A percentile compares a stretch with the other conserved stretches of the same genome.
phyloP scores from a whole-genome alignment of 225 moss, liverwort and hornwort genomes.

The Pseudoscleropodium purum region DNA sequence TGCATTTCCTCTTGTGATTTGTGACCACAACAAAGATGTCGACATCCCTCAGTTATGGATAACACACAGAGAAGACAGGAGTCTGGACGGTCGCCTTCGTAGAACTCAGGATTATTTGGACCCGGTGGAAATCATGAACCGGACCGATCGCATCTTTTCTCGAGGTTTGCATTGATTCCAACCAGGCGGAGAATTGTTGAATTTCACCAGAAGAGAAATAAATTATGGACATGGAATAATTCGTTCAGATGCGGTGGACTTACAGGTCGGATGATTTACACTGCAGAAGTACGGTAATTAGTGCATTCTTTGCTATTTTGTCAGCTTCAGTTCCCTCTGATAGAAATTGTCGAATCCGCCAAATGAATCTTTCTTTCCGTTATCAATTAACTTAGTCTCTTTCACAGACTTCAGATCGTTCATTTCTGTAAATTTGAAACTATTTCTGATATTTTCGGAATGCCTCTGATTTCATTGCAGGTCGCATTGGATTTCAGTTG shows the following conservation, averaged over 20 bases:
- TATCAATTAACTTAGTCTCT: neutral
- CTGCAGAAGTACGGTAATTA: too few relatives aligned
- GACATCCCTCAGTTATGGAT: neutral
- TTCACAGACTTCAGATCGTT: neutral
- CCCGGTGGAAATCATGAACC: neutral
- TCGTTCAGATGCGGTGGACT: neutral
- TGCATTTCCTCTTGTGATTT: constrained; percentile 1
- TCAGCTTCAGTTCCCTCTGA: neutral
- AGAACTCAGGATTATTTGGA: neutral
- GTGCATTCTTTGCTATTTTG: neutral
- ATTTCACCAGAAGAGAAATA: neutral
- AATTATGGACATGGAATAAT: neutral
- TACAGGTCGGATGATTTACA: neutral
- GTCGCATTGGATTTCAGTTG: neutral
- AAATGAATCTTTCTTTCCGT: neutral
- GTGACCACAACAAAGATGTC: constrained; percentile 5
- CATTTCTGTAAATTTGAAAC: neutral
- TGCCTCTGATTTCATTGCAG: neutral
- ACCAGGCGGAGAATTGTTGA: neutral
- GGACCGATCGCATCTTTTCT: neutral
- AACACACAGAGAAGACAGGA: neutral
- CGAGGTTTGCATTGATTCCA: neutral
- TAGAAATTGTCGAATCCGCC: neutral
- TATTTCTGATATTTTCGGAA: neutral
- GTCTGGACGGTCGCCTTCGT: neutral